Evolutionary conservation across 1,284 basidiomycete species (phyloP), one percentile per base, ranked within the genome.

Genomic region (Tylopilus sp.): DNA sequence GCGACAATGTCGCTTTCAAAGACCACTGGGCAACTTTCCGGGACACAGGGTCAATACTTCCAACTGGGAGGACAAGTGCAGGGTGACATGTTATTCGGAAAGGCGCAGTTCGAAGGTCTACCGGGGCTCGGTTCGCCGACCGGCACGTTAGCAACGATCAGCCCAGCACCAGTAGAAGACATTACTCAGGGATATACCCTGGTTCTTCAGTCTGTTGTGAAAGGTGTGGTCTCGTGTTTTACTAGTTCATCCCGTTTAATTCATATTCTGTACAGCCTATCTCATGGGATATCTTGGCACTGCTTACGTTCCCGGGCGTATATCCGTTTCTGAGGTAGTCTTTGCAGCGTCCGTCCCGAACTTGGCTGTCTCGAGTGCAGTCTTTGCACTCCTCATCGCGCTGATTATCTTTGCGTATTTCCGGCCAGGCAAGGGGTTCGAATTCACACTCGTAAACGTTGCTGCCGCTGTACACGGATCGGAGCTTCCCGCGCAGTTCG

Each of bases 111-210:
- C n/a, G 39, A 50, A 0, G 15, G 6, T 29, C 36, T 60, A 0
- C 59, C 54, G 1, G 46, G 22, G 26, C 19, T 9, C 13, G 8
- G 20, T 2, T n/a, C 42, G 4, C 25, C 24, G 0, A 0, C 0
- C 2, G 53, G 41, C 4, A 39, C 56, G 9, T 19, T 5, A 5
- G 43, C n/a, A 2, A 65, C 52, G 2, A 2, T 67, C 26, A 50
- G 7, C 6, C 45, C 41, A 11, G 46, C 43, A 3, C 17, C 63
- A 4, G 43, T 57, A 26, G 50, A 54, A 7, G 8, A 56, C 14
- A 57, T 66, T 33, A 66, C 65, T 17, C 35, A 50, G 8, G 48
- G n/a, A 29, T 66, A 66, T n/a, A 57, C 52, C 15, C 63, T 33
- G 28, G 33, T 67, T 7, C 10, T 69, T 19, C 61, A 46, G 26